Conservation (phyloP, 768 basidiomycete genomes). For the Phanerochaete carnosa region DNA sequence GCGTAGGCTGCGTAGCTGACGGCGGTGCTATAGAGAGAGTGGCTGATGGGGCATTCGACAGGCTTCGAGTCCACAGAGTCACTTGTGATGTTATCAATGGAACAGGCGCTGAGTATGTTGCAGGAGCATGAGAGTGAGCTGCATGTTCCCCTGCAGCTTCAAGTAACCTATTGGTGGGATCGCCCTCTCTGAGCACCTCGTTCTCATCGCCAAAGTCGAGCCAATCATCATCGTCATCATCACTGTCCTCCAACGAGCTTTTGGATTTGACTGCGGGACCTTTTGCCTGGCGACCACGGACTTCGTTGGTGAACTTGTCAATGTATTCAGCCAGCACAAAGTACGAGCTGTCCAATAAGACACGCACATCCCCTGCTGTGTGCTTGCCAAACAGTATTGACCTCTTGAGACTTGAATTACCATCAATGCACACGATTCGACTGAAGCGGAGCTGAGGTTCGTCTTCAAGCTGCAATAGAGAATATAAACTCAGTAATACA, state of each 20-base stretch:
- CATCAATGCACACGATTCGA: slow-evolving; percentile 19
- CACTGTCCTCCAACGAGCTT: background rate
- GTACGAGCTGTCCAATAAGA: slow-evolving; percentile 21
- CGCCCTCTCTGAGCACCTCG: no score
- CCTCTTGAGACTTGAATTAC: slow-evolving; percentile 19
- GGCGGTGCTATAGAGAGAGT: no score
- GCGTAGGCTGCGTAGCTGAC: no score
- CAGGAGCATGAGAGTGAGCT: no score
- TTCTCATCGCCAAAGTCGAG: background rate
- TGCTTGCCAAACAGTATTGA: slow-evolving; percentile 19
- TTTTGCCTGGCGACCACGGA: slow-evolving; percentile 8
- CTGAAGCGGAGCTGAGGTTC: slow-evolving; percentile 25
- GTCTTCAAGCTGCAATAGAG: slow-evolving; percentile 26
- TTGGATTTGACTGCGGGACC: slow-evolving; percentile 1
- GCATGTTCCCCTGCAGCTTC: background rate
- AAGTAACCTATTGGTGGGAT: slow-evolving; percentile 4
- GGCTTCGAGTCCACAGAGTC: no score
- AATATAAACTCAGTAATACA: slow-evolving; percentile 11
- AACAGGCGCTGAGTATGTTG: no score
- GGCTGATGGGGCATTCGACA: no score
- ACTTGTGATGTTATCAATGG: no score
- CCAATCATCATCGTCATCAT: background rate
- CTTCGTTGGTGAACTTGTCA: slow-evolving; percentile 29
- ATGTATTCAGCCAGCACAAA: slow-evolving; percentile 25
- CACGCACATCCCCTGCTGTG: slow-evolving; percentile 15